Percentiles rank a stretch among this genome's conserved stretches.
phyloP scores from a whole-genome alignment of 257 asterid genomes.

The Cruciata laevipes region DNA sequence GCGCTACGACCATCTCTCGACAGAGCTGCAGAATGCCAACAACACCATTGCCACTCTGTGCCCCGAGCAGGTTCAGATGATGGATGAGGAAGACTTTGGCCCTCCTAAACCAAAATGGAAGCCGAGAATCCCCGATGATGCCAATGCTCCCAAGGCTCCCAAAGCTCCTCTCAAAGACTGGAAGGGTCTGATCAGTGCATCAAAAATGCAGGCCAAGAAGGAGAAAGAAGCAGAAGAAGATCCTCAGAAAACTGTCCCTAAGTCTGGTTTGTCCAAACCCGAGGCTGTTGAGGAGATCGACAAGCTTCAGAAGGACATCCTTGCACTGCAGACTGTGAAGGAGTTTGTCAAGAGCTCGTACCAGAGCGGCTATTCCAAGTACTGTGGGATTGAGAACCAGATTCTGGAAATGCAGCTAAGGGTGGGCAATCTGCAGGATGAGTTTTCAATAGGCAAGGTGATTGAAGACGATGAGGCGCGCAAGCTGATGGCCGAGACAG shows the following conservation, averaged over 20 bases:
- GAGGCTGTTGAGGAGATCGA: conserved; percentile 72
- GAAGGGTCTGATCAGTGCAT: conserved; percentile 47
- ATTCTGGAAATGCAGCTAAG: conserved; percentile 65
- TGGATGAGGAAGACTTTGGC: conserved; percentile 39
- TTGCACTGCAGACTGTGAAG: conserved; percentile 60
- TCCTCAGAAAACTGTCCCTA: conserved; percentile 17
- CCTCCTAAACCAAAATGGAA: conserved; percentile 19
- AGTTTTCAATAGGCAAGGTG: conserved; percentile 41
- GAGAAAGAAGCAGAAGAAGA: conserved; percentile 13
- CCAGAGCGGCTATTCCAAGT: conserved; percentile 59
- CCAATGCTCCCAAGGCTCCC: conserved; percentile 52
- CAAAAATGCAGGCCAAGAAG: conserved; percentile 43
- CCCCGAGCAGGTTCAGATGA: conserved; percentile 68
- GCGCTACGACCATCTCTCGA: conserved; percentile 78
- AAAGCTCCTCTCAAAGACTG: conserved; percentile 49
- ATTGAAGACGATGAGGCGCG: conserved; percentile 79
- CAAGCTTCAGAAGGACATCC: conserved; percentile 70
- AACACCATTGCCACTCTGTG: conserved; percentile 65
- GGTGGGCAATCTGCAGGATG: conserved; percentile 60
- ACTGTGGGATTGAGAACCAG: conserved; percentile 68
- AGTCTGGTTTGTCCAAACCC: conserved; percentile 41
- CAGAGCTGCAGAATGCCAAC: conserved; percentile 77
- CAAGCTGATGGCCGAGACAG: conserved; percentile 75
- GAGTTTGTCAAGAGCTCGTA: conserved; percentile 90
- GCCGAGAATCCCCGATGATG: neutral